phyloP scores from a whole-genome alignment of 352 stramenopile genomes.

The Globisporangium nodosum region DNA sequence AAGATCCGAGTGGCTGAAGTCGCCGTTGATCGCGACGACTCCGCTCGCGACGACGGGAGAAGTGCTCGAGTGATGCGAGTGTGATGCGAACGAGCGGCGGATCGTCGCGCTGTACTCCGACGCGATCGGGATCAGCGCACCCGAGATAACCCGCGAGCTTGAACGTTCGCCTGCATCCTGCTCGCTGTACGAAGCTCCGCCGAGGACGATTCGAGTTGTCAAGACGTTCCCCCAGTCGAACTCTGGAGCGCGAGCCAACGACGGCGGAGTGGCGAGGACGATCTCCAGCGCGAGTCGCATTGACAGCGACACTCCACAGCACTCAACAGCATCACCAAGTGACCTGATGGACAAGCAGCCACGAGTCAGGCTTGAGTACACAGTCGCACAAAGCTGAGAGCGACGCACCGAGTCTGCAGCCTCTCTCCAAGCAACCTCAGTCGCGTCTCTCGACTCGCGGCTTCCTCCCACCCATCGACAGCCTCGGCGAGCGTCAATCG shows the following conservation, averaged over 20 bases:
- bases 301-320: neutral
- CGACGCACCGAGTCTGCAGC: conserved; percentile 10
- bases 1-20: conserved; percentile 1
- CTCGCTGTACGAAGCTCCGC: neutral
- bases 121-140: neutral
- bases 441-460: neutral
- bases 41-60: neutral
- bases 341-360: neutral
- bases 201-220: conserved; percentile 1
- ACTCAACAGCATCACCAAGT: neutral
- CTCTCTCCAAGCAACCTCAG: conserved; percentile 6
- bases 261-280: neutral
- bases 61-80: neutral
- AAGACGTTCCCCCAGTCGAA: neutral
- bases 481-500: conserved; percentile 6
- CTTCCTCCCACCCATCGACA: conserved; percentile 3
- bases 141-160: conserved; percentile 5
- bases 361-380: neutral
- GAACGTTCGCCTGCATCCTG: neutral
- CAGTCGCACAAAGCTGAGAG: neutral
- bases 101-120: neutral
- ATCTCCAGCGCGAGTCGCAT: conserved; percentile 13
- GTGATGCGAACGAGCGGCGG: neutral
- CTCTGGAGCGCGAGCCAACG: neutral
- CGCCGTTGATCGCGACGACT: conserved; percentile 8